Base-by-base conservation (phyloP, 495 filamentous ascomycete species). In the Penicillium flavigenum region DNA sequence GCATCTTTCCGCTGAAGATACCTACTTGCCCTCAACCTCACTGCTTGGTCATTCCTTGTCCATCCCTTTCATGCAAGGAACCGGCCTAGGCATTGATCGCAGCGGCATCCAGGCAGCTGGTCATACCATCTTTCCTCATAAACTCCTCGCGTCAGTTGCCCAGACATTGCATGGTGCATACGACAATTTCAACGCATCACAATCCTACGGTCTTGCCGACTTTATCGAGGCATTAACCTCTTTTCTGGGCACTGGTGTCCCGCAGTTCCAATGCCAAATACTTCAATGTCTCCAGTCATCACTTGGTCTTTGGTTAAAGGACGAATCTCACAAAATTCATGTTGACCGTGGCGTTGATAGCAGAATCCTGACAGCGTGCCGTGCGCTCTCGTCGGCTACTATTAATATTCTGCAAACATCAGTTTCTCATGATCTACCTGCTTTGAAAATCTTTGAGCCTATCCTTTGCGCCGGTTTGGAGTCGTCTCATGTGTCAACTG, bases 381-480 rank as follows among this genome's bases (percentile, higher is more conserved):
- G 66, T 11, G 68, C 69, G 1, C 68, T 79, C 5, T 71, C 72
- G 11, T 66, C 66, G 27, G 65, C 70, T 26, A 57, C 75, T 31
- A 42, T 75, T 29, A 76, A 71, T 51, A 67, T 75, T 16, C 52
- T 79, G 20, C 68, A 76, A 54, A 59, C 54, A 27, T 56, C 61
- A n/a, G 59, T 68, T 29, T 58, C 64, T 43, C 65, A 77, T 51
- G 74, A 85, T 57, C 65, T 68, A 5, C 59, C 66, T 2, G 64
- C 75, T 5, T 63, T 88, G 4, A 60, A 70, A 43, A 69, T 63
- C 17, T 73, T 88, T 27, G 78, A 84, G 53, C 58, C 63, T 0
- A 68, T 89, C 22, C 68, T 90, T 1, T 73, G 78, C 34, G 74
- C 84, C 36, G 81, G 84, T 8, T 73, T 91, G 10, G 64, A 79